These are phyloP conservation scores for Akanthomyces muscarius DNA, from an alignment of 2,329 filamentous ascomycete genomes.

Conservation along the genomic window DNA sequence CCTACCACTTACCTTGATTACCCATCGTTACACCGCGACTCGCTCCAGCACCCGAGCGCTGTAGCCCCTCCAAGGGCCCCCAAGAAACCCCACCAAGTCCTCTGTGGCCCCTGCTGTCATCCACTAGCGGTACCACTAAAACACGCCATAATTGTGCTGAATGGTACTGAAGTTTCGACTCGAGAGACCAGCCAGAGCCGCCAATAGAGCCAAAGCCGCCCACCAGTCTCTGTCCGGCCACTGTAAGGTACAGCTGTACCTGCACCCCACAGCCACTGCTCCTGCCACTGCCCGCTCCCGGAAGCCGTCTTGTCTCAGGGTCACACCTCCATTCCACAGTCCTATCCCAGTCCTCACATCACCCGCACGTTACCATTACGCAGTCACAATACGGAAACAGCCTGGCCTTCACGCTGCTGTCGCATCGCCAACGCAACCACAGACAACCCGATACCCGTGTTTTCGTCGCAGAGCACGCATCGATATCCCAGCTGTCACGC, in stretches of 20 bases:
- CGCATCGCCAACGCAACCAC: neutral
- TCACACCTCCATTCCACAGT: neutral
- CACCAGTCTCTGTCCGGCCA: too few species aligned
- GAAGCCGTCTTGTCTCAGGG: neutral
- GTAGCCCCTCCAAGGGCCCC: neutral
- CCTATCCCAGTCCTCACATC: neutral
- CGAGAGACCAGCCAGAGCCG: neutral
- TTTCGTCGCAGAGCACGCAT: neutral
- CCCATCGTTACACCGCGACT: neutral
- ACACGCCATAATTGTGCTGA: neutral
- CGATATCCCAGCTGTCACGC: neutral
- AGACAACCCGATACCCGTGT: neutral
- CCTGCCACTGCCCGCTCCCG: neutral
- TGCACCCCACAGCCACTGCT: neutral
- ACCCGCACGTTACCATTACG: neutral
- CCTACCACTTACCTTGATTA: too few species aligned
- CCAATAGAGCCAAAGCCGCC: too few species aligned
- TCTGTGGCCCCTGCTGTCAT: neutral
- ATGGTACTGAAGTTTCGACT: too few species aligned
- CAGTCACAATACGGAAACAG: neutral
- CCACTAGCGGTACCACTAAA: conserved; percentile 1
- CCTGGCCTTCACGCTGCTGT: neutral
- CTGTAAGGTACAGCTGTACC: too few species aligned
- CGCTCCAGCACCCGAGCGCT: neutral
- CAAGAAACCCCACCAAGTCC: neutral